Evolutionary conservation across 164 flowering plant species (phyloP), one percentile per base, ranked within the genome.

Genomic region (Stephania japonica): DNA sequence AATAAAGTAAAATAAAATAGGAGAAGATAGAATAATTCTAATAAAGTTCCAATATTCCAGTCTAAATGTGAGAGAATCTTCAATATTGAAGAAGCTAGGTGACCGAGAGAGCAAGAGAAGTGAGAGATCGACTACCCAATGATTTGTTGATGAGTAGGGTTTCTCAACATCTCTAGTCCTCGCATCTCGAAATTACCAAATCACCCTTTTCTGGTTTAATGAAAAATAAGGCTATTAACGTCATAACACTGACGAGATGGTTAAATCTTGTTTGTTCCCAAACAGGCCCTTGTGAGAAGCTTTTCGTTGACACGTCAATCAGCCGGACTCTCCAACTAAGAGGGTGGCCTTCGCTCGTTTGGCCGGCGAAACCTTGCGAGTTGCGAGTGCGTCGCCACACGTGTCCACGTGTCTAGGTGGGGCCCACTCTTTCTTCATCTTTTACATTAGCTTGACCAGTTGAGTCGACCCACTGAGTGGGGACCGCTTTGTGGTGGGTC

Each of bases 61-160:
- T 27, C 32, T 27, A 27, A 27, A 27, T 27, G 32, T 1, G 32
- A 27, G 32, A 76, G 73, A 56, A 79, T 79, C 76, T 76, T 75
- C 78, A 78, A 75, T 18, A 18, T 10, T 41, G 61, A n/a, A 62
- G 38, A 38, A 44, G 13, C 7, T 18, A 19, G 24, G 27, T 21
- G 70, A 65, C 26, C 26, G 65, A 66, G 69, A 69, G 65, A 72
- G 44, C 67, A 23, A 6, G n/a, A 71, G 53, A 18, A 18, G 38
- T 53, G 25, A 66, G 18, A 13, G 44, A 24, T 50, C 41, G 5
- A 72, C 63, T 68, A 32, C 69, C 6, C 56, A 26, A 18, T 44
- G 42, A 27, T 12, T 18, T 59, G 7, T 59, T 23, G 65, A 64
- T 65, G 41, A 68, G 25, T 27, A 62, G 72, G 76, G 71, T 74